Evolutionary conservation across 306 rosid species (phyloP).

Genomic region (Herpetospermum pedunculosum): DNA sequence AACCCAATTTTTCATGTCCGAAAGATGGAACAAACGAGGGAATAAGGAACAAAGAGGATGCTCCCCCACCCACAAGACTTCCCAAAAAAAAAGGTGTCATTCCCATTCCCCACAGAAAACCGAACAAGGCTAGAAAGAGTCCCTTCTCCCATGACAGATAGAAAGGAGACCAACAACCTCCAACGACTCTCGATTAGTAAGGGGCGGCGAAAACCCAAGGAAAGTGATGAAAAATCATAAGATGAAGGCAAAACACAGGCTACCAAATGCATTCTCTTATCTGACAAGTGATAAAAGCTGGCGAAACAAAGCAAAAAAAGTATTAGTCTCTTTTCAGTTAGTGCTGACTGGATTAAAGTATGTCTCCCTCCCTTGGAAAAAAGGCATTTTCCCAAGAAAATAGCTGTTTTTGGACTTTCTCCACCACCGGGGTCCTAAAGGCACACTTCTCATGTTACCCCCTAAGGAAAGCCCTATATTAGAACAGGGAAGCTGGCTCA

Average conservation of each 20-base stretch:
- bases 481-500: background rate
- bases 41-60: too few species aligned
- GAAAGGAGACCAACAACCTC: background rate
- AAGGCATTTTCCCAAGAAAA: background rate
- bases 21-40: too few species aligned
- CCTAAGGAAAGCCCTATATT: background rate
- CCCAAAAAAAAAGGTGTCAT: too few species aligned
- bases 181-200: background rate
- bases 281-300: background rate
- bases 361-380: too few species aligned
- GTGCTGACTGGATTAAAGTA: too few species aligned
- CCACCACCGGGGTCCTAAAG: background rate
- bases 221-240: background rate
- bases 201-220: background rate
- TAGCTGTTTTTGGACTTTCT: background rate
- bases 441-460: background rate
- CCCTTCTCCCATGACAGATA: background rate
- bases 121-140: too few species aligned
- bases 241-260: background rate
- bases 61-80: too few species aligned
- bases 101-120: too few species aligned
- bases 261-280: background rate
- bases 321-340: too few species aligned
- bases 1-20: too few species aligned
- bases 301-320: background rate